Evolutionary conservation across 225 moss, liverwort and hornwort species (phyloP).

Genomic region (Asterella californica): DNA sequence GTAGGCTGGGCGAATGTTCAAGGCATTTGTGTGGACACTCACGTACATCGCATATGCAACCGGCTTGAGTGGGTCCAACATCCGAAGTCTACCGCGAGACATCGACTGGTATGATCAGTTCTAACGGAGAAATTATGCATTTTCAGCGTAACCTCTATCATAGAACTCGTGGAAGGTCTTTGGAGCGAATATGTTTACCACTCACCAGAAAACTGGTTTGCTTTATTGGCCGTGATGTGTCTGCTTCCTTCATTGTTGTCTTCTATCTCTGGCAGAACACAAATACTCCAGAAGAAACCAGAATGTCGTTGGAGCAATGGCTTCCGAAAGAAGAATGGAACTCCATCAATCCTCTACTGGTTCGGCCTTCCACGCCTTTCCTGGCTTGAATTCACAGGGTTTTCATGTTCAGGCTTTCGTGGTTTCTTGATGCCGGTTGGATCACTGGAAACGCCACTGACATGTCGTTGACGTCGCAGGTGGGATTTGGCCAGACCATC

Average conservation of each 20-base stretch:
- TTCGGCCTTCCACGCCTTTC: neutral
- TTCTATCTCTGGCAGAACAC: slow-evolving; percentile 32
- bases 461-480: slow-evolving; percentile 18
- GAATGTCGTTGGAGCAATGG: slow-evolving; percentile 43
- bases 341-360: slow-evolving; percentile 45
- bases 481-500: slow-evolving; percentile 51
- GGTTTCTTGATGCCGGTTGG: neutral
- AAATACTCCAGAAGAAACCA: slow-evolving; percentile 48
- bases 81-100: slow-evolving; percentile 28
- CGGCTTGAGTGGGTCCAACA: slow-evolving; percentile 43
- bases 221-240: neutral
- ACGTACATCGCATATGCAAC: slow-evolving; percentile 53
- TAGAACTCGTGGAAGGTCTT: neutral
- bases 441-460: neutral
- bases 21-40: slow-evolving; percentile 53
- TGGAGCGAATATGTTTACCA: neutral
- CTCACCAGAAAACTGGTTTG: neutral
- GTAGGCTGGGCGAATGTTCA: slow-evolving; percentile 46
- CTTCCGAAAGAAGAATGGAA: slow-evolving; percentile 44
- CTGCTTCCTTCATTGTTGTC: neutral
- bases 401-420: neutral
- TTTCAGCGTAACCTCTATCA: neutral
- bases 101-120: slow-evolving; percentile 24
- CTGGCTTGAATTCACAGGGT: neutral
- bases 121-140: neutral